These are phyloP conservation scores for Immersiporthe knoxdaviesiana DNA, from an alignment of 2,329 filamentous ascomycete genomes.

Conservation along the genomic window DNA sequence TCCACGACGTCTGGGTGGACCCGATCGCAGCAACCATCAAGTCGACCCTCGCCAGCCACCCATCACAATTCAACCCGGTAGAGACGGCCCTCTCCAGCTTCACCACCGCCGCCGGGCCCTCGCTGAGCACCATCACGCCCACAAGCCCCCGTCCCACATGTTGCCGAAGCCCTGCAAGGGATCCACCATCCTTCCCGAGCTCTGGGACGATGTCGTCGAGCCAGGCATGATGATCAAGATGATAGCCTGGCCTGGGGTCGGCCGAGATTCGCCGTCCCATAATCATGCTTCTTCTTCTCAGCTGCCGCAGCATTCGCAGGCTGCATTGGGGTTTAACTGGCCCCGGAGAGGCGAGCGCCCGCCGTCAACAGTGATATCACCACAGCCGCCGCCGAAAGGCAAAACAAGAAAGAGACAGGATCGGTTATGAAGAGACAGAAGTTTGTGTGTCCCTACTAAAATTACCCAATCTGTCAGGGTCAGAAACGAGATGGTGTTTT, in stretches of 20 bases:
- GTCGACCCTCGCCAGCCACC: slow-evolving; percentile 25
- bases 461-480: background rate
- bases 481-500: background rate
- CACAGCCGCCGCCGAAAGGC: slow-evolving; percentile 24
- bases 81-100: slow-evolving; percentile 3
- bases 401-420: slow-evolving; percentile 22
- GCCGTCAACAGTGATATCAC: background rate
- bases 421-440: background rate
- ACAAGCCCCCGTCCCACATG: background rate
- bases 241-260: slow-evolving; percentile 23
- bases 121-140: background rate
- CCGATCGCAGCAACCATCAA: slow-evolving; percentile 21
- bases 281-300: background rate
- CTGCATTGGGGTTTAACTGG: background rate
- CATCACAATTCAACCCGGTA: background rate
- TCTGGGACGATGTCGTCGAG: slow-evolving; percentile 30
- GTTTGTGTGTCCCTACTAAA: background rate
- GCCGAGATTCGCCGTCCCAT: no score
- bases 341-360: background rate
- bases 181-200: slow-evolving; percentile 28
- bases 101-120: background rate
- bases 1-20: slow-evolving; percentile 15
- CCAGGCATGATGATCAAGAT: slow-evolving; percentile 30
- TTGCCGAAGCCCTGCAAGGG: slow-evolving; percentile 14
- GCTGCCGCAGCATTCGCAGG: background rate